These are phyloP conservation scores for Phytopythium montanum DNA, from an alignment of 352 stramenopile species.

Conservation along the genomic window DNA sequence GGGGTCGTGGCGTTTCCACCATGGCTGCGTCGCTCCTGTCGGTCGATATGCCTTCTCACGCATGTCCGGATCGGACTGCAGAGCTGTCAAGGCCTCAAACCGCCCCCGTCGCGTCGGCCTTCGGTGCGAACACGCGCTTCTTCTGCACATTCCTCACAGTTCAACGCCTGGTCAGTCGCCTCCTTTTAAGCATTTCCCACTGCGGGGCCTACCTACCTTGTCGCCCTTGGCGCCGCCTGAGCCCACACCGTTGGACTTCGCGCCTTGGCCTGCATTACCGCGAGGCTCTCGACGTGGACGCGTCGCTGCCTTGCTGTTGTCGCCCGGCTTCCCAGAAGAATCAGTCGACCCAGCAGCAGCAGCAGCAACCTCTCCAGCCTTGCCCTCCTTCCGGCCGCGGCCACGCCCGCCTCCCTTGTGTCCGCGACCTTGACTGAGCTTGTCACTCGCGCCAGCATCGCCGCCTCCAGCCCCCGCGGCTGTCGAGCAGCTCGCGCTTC, in stretches of 20 bases:
- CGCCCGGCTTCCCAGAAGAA: conserved; percentile 2
- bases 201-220: conserved; percentile 25
- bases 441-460: conserved; percentile 17
- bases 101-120: conserved; percentile 24
- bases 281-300: conserved; percentile 25
- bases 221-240: conserved; percentile 33
- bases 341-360: conserved; percentile 15
- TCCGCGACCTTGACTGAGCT: neutral
- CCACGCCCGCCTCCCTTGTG: conserved; percentile 17
- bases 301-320: conserved; percentile 17
- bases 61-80: neutral
- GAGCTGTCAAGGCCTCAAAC: conserved; percentile 6
- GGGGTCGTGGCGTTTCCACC: neutral
- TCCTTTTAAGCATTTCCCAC: too few species aligned
- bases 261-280: neutral
- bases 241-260: conserved; percentile 5
- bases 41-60: too few species aligned
- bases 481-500: conserved; percentile 3
- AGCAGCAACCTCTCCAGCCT: conserved; percentile 18
- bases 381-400: conserved; percentile 30
- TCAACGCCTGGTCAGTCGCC: neutral
- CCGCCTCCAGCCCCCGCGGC: conserved; percentile 10
- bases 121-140: conserved; percentile 64
- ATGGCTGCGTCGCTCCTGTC: too few species aligned
- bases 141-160: conserved; percentile 26